Conservation (phyloP, 2,329 filamentous ascomycete species). For the Whalleya microplaca region DNA sequence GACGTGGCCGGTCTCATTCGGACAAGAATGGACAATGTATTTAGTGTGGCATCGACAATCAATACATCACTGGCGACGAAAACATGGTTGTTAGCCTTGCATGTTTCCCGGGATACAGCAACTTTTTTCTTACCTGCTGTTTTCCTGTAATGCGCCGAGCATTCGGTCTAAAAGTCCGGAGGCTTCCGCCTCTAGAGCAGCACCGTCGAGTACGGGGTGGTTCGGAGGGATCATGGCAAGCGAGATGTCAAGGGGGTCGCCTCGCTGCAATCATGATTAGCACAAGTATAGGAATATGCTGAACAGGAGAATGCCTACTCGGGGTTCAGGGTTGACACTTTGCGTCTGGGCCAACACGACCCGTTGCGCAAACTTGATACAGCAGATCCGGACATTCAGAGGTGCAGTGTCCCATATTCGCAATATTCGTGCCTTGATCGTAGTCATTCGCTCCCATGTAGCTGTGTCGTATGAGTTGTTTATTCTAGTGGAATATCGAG, state of each 20-base stretch:
- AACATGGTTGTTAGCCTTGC: conserved; percentile 21
- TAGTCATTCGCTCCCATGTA: conserved; percentile 85
- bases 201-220: conserved; percentile 78
- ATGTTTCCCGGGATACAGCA: background rate
- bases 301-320: conserved; percentile 58
- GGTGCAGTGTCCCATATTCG: conserved; percentile 82
- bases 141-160: conserved; percentile 82
- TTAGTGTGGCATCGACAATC: conserved; percentile 87
- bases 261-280: conserved; percentile 43
- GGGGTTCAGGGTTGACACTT: conserved; percentile 78
- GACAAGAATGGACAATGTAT: conserved; percentile 81
- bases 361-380: conserved; percentile 95
- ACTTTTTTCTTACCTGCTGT: conserved; percentile 69
- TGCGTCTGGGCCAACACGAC: conserved; percentile 91
- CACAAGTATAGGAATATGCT: conserved; percentile 8
- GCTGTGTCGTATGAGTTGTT: conserved; percentile 80
- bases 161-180: conserved; percentile 89
- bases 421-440: conserved; percentile 88
- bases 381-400: conserved; percentile 83
- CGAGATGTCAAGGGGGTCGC: conserved; percentile 72
- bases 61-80: conserved; percentile 71
- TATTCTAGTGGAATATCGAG: conserved; percentile 63
- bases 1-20: conserved; percentile 80
- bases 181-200: conserved; percentile 88
- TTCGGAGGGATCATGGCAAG: conserved; percentile 82